Evolutionary conservation across 495 filamentous ascomycete genomes (phyloP), one percentile per base, ranked within the genome.

Genomic region (Podospora comata): DNA sequence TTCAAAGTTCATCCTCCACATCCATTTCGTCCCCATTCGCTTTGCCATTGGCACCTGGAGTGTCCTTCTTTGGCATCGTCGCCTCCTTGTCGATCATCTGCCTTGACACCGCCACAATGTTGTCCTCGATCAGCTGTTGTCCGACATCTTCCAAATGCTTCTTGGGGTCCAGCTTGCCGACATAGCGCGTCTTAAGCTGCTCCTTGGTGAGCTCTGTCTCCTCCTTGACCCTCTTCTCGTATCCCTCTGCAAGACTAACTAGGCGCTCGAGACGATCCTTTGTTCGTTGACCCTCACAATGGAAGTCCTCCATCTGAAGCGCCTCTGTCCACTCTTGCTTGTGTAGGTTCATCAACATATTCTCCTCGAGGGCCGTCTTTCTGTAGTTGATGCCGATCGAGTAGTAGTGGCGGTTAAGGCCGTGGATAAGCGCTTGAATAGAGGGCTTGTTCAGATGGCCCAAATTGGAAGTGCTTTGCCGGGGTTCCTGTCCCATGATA

Each of bases 21-120:
- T 88, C 85, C 80, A 86, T 85, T 60, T 80, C 70, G 57, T 81
- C 83, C 19, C 84, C 89, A 63, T 88, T 87, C 34, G 84, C 68
- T 48, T 80, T 77, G 23, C 84, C 86, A 67, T 89, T 89, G 44
- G 77, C 73, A 30, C 65, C 72, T 7, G 72, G 71, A 32, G 76
- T 73, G 27, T 87, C 84, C 77, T 86, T 87, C 74, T 81, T 83
- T 4, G 84, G 82, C 74, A 85, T 84, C 18, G 83, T 92, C 15
- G 95, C 95, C 76, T 98, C 96, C 81, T 98, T 99, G 82, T 98
- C 96, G 71, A 99, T 97, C 95, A 99, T 97, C 79, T 97, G 93
- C 71, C 94, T 85, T 63, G 93, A 94, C 4, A 97, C 93, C 6
- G 92, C 91, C 5, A 99, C 95, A 66, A 99, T 98, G 79, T 99